These are phyloP conservation scores for Aphanomyces invadans DNA, from an alignment of 352 stramenopile species.

Conservation along the genomic window DNA sequence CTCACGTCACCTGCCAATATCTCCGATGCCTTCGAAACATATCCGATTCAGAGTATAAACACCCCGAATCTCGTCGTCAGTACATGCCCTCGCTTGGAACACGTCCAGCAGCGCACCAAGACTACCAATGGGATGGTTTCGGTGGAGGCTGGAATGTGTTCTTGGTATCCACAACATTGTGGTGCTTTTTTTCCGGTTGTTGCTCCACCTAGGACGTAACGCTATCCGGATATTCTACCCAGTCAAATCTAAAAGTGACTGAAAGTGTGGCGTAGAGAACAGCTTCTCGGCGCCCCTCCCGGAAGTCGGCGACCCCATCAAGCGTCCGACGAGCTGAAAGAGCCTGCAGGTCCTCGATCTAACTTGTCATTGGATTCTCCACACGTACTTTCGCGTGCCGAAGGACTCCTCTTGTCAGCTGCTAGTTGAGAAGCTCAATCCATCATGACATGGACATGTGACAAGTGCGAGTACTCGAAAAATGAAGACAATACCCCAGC, in stretches of 20 bases:
- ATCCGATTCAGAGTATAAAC: too few relatives aligned
- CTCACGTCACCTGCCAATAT: too few relatives aligned
- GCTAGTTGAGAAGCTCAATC: neutral
- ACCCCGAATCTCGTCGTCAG: too few relatives aligned
- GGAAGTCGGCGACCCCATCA: neutral
- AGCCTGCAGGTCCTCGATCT: neutral
- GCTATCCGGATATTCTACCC: neutral
- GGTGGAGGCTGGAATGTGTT: neutral
- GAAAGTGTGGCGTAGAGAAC: slow-evolving; percentile 4
- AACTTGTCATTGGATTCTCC: neutral
- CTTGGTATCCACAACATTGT: neutral
- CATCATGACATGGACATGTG: slow-evolving; percentile 53
- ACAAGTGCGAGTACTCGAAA: slow-evolving; percentile 49
- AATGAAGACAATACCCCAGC: slow-evolving; percentile 52
- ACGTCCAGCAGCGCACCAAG: too few relatives aligned
- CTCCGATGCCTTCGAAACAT: too few relatives aligned
- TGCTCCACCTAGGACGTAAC: neutral
- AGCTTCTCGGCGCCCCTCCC: neutral
- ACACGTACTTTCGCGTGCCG: slow-evolving; percentile 2
- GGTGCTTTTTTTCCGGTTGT: neutral
- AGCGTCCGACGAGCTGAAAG: neutral
- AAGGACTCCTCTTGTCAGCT: too few relatives aligned
- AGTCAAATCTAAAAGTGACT: neutral
- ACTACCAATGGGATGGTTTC: too few relatives aligned
- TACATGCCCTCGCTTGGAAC: too few relatives aligned